phyloP scores from a whole-genome alignment of 2,329 filamentous ascomycete species.

The Cladosporium sp. region DNA sequence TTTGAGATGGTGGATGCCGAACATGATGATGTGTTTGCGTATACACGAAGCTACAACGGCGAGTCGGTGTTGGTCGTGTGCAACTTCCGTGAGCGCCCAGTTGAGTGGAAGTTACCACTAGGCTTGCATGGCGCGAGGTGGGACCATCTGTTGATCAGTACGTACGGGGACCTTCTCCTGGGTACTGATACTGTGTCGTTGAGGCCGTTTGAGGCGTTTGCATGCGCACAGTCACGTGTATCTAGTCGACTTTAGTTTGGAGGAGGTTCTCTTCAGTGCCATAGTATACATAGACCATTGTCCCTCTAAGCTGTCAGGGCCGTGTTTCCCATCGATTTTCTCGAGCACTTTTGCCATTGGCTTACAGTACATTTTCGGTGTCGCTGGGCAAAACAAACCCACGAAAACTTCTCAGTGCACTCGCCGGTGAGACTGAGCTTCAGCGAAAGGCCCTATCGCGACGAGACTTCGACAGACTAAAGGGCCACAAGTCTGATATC shows the following conservation, averaged over 20 bases:
- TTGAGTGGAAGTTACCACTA: constrained; percentile 16
- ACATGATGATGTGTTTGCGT: constrained; percentile 26
- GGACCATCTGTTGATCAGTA: neutral
- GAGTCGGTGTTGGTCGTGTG: constrained; percentile 22
- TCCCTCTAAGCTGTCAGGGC: no score
- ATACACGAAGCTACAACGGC: constrained; percentile 14
- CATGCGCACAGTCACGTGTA: neutral
- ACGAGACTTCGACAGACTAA: no score
- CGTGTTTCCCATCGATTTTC: no score
- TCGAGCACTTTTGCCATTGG: no score
- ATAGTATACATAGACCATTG: no score
- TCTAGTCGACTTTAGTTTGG: neutral
- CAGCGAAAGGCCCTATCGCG: no score
- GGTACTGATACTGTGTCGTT: neutral
- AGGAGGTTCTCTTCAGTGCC: neutral
- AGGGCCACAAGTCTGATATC: no score
- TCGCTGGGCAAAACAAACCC: no score
- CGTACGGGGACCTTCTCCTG: neutral
- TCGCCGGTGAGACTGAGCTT: no score
- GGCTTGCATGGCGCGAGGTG: constrained; percentile 7
- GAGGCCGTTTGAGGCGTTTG: constrained; percentile 17
- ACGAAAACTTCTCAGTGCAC: no score
- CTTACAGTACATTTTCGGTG: no score
- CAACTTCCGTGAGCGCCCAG: constrained; percentile 20
- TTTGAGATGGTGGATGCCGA: constrained; percentile 27